Percentiles rank a stretch among this genome's conserved stretches.
Evolutionary conservation across 805 yeast genomes (phyloP).

Genomic region (Cyberlindnera samutprakarnensis): DNA sequence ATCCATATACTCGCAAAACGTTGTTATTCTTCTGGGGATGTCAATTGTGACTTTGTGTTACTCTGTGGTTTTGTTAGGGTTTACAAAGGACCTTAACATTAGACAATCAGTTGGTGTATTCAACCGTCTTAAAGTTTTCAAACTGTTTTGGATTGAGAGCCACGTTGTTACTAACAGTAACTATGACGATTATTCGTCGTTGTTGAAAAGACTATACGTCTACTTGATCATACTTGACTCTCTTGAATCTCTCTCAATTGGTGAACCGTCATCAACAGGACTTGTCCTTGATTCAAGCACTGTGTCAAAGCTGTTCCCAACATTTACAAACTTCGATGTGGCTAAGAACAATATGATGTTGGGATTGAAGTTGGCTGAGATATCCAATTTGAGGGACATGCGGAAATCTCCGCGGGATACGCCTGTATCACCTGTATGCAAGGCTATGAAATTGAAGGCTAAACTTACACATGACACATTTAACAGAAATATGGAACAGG

Average conservation of each 20-base stretch:
- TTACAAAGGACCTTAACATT: constrained; percentile 43
- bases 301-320: constrained; percentile 18
- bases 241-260: constrained; percentile 45
- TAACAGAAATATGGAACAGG: constrained; percentile 5
- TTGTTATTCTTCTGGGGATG: constrained; percentile 8
- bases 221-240: constrained; percentile 42
- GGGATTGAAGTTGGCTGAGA: constrained; percentile 18
- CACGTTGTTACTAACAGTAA: constrained; percentile 11
- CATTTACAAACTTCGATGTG: constrained; percentile 11
- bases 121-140: constrained; percentile 48
- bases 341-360: constrained; percentile 20
- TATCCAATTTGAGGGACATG: constrained; percentile 7
- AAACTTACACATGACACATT: not conserved
- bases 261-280: constrained; percentile 31
- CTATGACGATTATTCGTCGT: constrained; percentile 18
- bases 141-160: constrained; percentile 20
- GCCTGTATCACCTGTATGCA: not conserved
- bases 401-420: not conserved
- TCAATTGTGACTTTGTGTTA: constrained; percentile 43
- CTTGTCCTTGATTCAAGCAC: constrained; percentile 8
- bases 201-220: constrained; percentile 37
- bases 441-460: not conserved
- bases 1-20: constrained; percentile 9
- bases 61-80: constrained; percentile 51
- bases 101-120: constrained; percentile 45